Base-by-base conservation (phyloP, 306 rosid genomes). In the Prunus mongolica region DNA sequence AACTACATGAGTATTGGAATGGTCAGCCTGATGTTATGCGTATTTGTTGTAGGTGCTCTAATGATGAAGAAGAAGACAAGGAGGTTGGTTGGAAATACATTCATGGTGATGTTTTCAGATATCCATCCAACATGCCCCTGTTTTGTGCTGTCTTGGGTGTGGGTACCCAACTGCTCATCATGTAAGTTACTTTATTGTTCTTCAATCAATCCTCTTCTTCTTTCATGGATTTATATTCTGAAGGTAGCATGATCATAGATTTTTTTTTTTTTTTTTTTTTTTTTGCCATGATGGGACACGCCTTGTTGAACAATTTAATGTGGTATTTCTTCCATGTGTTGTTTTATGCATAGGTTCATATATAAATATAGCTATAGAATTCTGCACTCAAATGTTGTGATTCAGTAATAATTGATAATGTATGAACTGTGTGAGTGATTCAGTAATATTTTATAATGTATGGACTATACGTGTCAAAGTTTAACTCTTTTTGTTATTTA, bases 71-170 rank as follows among this genome's bases (percentile, higher is more conserved):
- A 76, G 93, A 93, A 76, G 96, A 93, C 73, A 87, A 83, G 77
- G 96, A 89, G 86, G 88, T 87, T 56, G 97, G 91, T 19, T 93
- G 94, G 97, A 93, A 87, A 77, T 84, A 84, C 76, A 79, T 90
- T 76, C 96, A 93, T 11, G 87, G 93, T 9, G 96, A 91, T 81
- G 98, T 86, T 55, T 88, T 94, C 79, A 87, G 86, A 81, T 82
- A 76, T 83, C 97, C 97, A 79, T 69, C 93, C 27, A 80, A 90
- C 76, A 75, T 88, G 18, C 74, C 97, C 76, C 82, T 88, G 68
- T 83, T 91, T 80, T 88, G 87, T 87, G 97, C 92, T 41, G 68
- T 93, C 58, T 85, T 91, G 78, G 98, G 93, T 65, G 85, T 74
- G 46, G 97, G 98, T 72, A 90, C 96, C 85, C 97, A 93, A 77